A percentile compares a stretch with the other conserved stretches of the same genome.
Evolutionary conservation across 1,139 yeast species (phyloP).

Genomic region (Yamadazyma sp.): DNA sequence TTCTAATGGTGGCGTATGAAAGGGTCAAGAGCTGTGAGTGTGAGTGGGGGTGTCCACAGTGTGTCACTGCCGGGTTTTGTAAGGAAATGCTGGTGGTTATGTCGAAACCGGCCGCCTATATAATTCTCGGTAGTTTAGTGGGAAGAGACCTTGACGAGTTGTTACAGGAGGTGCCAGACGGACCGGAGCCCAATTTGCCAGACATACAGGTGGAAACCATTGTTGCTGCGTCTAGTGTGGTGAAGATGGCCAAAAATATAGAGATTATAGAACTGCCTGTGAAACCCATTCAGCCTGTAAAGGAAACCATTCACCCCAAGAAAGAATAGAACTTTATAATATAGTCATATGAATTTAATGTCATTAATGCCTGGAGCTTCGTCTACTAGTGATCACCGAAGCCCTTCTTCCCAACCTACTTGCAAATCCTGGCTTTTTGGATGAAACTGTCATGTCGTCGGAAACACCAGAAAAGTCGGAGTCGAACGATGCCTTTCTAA

Average conservation of each 20-base stretch:
- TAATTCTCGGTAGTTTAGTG: conserved; percentile 61
- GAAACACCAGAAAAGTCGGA: conserved; percentile 14
- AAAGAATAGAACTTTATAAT: conserved; percentile 2
- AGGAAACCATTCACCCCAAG: conserved; percentile 9
- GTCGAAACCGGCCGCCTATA: conserved; percentile 83
- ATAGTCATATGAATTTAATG: conserved; percentile 4
- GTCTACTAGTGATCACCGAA: conserved; percentile 27
- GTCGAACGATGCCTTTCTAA: conserved; percentile 18
- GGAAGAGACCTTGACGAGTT: conserved; percentile 42
- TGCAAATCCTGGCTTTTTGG: conserved; percentile 23
- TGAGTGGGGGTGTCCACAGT: conserved; percentile 85
- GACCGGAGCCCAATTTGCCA: conserved; percentile 86
- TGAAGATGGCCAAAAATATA: conserved; percentile 58
- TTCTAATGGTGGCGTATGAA: conserved; percentile 58
- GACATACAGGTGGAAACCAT: conserved; percentile 67
- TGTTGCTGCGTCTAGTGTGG: conserved; percentile 49
- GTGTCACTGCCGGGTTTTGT: conserved; percentile 79
- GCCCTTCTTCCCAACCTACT: conserved; percentile 33
- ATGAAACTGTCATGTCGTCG: conserved; percentile 11
- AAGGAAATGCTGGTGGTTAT: conserved; percentile 78
- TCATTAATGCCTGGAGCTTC: conserved; percentile 11
- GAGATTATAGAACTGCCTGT: conserved; percentile 44
- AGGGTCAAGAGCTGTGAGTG: conserved; percentile 70
- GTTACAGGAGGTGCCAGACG: conserved; percentile 52
- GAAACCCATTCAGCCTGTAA: conserved; percentile 8